These are phyloP conservation scores for Porphyridium purpureum DNA, from an alignment of 23 red algal species.

Conservation along the genomic window DNA sequence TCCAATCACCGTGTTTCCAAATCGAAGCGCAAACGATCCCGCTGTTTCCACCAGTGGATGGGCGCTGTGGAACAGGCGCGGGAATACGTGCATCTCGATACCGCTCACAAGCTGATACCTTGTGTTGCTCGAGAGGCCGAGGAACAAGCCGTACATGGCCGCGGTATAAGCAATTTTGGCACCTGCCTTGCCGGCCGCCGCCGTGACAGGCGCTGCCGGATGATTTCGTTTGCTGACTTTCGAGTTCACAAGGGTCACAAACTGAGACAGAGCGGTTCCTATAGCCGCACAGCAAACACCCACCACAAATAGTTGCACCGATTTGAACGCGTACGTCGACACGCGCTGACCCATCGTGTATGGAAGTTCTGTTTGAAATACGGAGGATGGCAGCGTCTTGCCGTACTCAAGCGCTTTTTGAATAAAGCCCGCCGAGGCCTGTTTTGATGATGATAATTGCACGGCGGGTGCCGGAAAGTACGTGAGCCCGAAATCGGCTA, in stretches of 20 bases:
- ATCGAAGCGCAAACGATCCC: slow-evolving; percentile 60
- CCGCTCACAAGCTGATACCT: slow-evolving; percentile 97
- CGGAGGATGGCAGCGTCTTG: slow-evolving; percentile 52
- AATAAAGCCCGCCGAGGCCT: slow-evolving; percentile 26
- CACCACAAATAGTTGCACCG: slow-evolving; percentile 51
- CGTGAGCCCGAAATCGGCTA: slow-evolving; percentile 90
- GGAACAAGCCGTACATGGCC: slow-evolving; percentile 67
- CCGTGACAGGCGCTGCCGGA: slow-evolving; percentile 12
- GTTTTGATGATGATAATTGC: neutral
- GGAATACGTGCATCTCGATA: slow-evolving; percentile 90
- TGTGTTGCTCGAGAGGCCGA: slow-evolving; percentile 55
- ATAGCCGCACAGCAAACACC: slow-evolving; percentile 66
- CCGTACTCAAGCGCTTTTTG: slow-evolving; percentile 3
- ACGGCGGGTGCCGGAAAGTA: slow-evolving; percentile 86
- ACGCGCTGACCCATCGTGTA: slow-evolving; percentile 77
- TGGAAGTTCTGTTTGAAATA: slow-evolving; percentile 85
- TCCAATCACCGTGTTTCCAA: slow-evolving; percentile 94
- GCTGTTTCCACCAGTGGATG: slow-evolving; percentile 29
- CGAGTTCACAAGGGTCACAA: slow-evolving; percentile 13
- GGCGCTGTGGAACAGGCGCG: slow-evolving; percentile 43
- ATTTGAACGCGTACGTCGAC: slow-evolving; percentile 50
- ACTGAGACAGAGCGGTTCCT: slow-evolving; percentile 51
- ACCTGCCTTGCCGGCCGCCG: slow-evolving; percentile 48
- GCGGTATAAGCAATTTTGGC: slow-evolving; percentile 41
- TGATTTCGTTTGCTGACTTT: no score